phyloP scores from a whole-genome alignment of 78 protist species.

The Protostelium mycophagum region DNA sequence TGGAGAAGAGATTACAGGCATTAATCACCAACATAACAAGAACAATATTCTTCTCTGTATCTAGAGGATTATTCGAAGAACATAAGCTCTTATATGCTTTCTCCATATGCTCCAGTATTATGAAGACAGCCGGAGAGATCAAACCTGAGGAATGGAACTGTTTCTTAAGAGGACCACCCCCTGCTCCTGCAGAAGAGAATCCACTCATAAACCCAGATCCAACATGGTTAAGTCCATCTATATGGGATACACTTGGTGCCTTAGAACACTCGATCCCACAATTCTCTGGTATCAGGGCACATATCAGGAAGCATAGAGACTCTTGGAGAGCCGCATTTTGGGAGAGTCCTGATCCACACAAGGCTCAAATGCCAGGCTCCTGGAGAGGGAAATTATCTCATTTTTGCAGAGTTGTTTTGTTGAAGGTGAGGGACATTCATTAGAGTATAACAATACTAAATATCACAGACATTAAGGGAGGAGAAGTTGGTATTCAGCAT shows the following conservation, averaged over 20 bases:
- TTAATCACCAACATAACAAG: slow-evolving; percentile 64
- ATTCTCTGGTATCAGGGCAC: background rate
- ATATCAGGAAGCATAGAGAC: background rate
- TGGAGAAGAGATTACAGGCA: slow-evolving; percentile 28
- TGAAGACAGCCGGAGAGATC: slow-evolving; percentile 37
- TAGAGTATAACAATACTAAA: slow-evolving; percentile 53
- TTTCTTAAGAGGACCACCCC: slow-evolving; percentile 55
- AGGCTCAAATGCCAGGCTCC: background rate
- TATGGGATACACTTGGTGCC: slow-evolving; percentile 82
- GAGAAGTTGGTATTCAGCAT: slow-evolving; percentile 55
- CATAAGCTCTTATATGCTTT: slow-evolving; percentile 82
- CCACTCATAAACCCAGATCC: slow-evolving; percentile 43
- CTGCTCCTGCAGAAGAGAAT: slow-evolving; percentile 47
- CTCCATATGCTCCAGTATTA: slow-evolving; percentile 49
- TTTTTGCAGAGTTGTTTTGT: slow-evolving; percentile 41
- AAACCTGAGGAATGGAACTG: slow-evolving; percentile 55
- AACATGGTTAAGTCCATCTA: slow-evolving; percentile 64
- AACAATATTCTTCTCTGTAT: slow-evolving; percentile 69
- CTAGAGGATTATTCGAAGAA: slow-evolving; percentile 79
- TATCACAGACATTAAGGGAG: slow-evolving; percentile 72
- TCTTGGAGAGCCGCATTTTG: background rate
- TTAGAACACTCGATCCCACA: slow-evolving; percentile 22
- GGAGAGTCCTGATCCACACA: background rate
- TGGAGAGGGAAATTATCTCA: slow-evolving; percentile 34
- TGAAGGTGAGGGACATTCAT: slow-evolving; percentile 78